Percentiles rank a stretch among this genome's conserved stretches.
phyloP scores from a whole-genome alignment of 2,329 filamentous ascomycete species.

The Phoma sp. region DNA sequence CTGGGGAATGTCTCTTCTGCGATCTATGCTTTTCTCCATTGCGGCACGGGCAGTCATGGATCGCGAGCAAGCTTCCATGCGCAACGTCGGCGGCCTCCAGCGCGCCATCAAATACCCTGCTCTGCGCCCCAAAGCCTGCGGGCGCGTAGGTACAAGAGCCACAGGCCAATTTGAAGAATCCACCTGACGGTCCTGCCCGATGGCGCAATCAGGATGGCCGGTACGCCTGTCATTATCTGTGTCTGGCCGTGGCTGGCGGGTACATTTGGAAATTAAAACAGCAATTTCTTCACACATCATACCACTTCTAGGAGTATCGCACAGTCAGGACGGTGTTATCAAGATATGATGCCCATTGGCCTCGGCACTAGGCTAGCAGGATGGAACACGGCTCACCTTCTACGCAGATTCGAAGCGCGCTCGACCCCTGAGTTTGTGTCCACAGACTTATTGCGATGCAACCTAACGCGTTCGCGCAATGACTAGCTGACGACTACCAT shows the following conservation, averaged over 20 bases:
- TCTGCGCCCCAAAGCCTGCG: neutral
- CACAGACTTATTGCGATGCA: slow-evolving; percentile 1
- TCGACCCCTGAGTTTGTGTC: slow-evolving; percentile 15
- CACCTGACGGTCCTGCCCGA: slow-evolving; percentile 1
- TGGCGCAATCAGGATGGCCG: neutral
- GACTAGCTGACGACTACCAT: slow-evolving; percentile 27
- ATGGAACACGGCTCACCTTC: slow-evolving; percentile 26
- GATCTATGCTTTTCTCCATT: slow-evolving; percentile 17
- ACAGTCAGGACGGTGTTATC: slow-evolving; percentile 16
- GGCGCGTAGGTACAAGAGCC: slow-evolving; percentile 7
- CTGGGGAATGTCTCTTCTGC: slow-evolving; percentile 1
- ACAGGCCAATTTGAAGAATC: neutral
- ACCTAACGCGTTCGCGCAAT: slow-evolving; percentile 18
- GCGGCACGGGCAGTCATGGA: slow-evolving; percentile 14
- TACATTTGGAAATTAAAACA: slow-evolving; percentile 14
- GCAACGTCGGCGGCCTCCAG: slow-evolving; percentile 6
- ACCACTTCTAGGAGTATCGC: slow-evolving; percentile 11
- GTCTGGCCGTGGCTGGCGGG: slow-evolving; percentile 3
- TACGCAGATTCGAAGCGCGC: slow-evolving; percentile 34
- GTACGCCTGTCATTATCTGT: neutral
- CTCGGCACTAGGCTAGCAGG: slow-evolving; percentile 10
- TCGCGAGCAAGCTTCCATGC: slow-evolving; percentile 9
- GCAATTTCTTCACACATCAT: slow-evolving; percentile 18
- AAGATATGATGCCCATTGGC: slow-evolving; percentile 7
- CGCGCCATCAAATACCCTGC: slow-evolving; percentile 4